A percentile compares a stretch with the other conserved stretches of the same genome.
These are phyloP conservation scores for Chalciporus sphaerocephalus DNA, from an alignment of 768 basidiomycete species.

Conservation along the genomic window DNA sequence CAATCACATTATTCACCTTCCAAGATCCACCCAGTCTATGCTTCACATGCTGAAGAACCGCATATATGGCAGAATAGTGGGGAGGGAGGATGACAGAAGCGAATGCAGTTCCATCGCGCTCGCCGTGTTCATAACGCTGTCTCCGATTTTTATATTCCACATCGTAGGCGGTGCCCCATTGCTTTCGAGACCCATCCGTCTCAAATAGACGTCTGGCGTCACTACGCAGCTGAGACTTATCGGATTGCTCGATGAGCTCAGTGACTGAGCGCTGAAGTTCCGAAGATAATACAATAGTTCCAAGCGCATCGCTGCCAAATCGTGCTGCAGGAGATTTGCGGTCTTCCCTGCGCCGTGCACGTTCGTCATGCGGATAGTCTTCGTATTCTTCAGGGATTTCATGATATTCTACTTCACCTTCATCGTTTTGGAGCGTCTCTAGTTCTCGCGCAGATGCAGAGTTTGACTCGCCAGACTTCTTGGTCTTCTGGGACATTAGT, in stretches of 20 bases:
- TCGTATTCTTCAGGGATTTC: constrained; percentile 30
- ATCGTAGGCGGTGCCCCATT: constrained; percentile 56
- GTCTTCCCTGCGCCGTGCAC: constrained; percentile 29
- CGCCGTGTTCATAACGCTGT: constrained; percentile 55
- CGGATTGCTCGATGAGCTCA: constrained; percentile 58
- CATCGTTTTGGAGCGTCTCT: constrained; percentile 43
- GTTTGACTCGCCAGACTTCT: constrained; percentile 21
- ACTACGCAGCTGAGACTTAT: constrained; percentile 59
- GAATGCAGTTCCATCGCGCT: constrained; percentile 79
- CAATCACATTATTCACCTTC: constrained; percentile 59
- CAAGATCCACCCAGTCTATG: constrained; percentile 60
- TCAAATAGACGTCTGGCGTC: constrained; percentile 73
- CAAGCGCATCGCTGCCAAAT: constrained; percentile 72
- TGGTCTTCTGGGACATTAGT: constrained; percentile 37
- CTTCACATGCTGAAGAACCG: constrained; percentile 68
- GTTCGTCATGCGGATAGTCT: constrained; percentile 27
- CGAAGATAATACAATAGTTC: constrained; percentile 65
- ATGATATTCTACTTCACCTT: constrained; percentile 30
- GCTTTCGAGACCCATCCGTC: constrained; percentile 26
- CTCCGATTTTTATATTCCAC: constrained; percentile 55
- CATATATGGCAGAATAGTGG: constrained; percentile 74
- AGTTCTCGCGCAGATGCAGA: constrained; percentile 44
- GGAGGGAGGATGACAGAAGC: constrained; percentile 81
- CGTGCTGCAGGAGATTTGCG: constrained; percentile 77
- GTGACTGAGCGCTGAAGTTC: constrained; percentile 68